Evolutionary conservation across 2,329 filamentous ascomycete genomes (phyloP), one percentile per base, ranked within the genome.

Genomic region (Ascochyta lentis): DNA sequence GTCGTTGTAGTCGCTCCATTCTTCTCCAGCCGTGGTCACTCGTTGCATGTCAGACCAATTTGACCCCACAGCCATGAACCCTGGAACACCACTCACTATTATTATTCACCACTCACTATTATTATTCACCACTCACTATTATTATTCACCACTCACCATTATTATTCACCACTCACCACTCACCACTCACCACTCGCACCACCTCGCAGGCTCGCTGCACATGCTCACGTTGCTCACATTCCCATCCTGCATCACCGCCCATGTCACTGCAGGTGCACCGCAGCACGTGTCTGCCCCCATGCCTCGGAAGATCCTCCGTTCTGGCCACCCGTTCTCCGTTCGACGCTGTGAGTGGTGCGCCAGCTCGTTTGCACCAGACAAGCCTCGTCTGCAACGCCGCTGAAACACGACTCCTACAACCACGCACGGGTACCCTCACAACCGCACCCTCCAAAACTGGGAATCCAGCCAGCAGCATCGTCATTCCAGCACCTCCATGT

Each of bases 371-470:
- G 31, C 48, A 38, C 35, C 49, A 47, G 34, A 46, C 43, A 51
- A 24, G 29, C 16, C 26, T 31, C 15, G 37, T 54, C 59, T 69
- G 71, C 70, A 67, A 74, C 71, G 57, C n/a, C 45, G 40, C 43
- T 73, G 70, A 74, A 74, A 74, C 71, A 29, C 43, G 16, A 23
- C 56, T 64, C 59, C 38, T 57, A 66, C 68, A 63, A 43, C 50
- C 41, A 16, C 37, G 54, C 54, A 58, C 61, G 60, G 64, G 26
- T 57, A 37, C 37, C 52, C 55, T 37, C 48, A 39, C 43, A 58
- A 64, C 64, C 65, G 58, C 57, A 60, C 47, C 49, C 31, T 54
- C 59, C 47, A 59, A 56, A 39, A 41, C 51, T 46, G 23, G 29
- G 42, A n/a, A 40, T 52, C 47, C 40, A 56, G 47, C 12, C 34